Evolutionary conservation across 2,329 filamentous ascomycete genomes (phyloP), one percentile per base, ranked within the genome.

Genomic region (Karstenula rhodostoma): DNA sequence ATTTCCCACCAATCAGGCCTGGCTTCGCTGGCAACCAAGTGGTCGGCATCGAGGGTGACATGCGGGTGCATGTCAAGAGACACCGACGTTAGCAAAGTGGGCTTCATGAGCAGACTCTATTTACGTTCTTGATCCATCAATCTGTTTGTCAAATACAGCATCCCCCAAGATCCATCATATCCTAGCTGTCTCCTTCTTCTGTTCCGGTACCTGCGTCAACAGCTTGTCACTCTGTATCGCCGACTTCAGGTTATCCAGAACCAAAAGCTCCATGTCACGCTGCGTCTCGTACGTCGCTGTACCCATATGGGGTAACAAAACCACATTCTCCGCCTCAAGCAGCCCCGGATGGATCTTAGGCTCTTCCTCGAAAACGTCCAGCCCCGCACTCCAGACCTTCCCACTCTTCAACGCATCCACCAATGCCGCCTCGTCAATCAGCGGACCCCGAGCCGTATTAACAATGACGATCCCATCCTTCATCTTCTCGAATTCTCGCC

Each of bases 141-240:
- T 9, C 12, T 10, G 29, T 10, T 32, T 2, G 29, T 32, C 29
- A 32, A 32, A 32, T 32, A 32, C 29, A 40, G 37, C 7, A 40
- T 40, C 17, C 7, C 9, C n/a, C 17, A 4, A n/a, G n/a, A 19
- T 2, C 17, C 37, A n/a, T 68, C 53, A 75, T 25, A 74, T 68
- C 52, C 75, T 75, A 25, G 73, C 70, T 59, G 69, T 72, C 42
- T 68, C 67, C 58, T 71, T 66, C 65, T 83, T 85, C 79, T 89
- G 87, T 75, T 88, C 87, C 4, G 84, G 82, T 43, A 89, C 84
- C 62, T 84, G 81, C n/a, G 87, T 89, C 59, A 88, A 75, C 72
- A 89, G 74, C 60, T 81, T 81, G 4, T 85, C 85, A 60, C 84
- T 81, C 68, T 87, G 82, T 42, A 89, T 80, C 6, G 83, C 86